These are phyloP conservation scores for Termitomyces bulborhizus DNA, from an alignment of 768 basidiomycete genomes.

Conservation along the genomic window DNA sequence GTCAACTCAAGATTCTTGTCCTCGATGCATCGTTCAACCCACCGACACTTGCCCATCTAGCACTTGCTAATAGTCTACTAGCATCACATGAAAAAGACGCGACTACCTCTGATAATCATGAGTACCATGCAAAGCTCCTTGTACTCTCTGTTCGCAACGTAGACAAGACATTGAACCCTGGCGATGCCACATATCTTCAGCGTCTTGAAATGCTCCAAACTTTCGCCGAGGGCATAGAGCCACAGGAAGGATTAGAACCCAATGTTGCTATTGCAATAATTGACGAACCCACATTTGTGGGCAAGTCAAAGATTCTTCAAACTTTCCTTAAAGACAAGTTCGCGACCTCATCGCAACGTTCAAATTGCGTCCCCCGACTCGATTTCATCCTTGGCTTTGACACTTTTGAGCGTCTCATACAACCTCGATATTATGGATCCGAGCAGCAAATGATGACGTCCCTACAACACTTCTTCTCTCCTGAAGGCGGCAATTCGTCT, in stretches of 20 bases:
- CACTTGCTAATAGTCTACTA: constrained; percentile 51
- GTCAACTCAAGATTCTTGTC: constrained; percentile 1
- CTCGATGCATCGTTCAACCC: constrained; percentile 92
- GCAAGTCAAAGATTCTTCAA: constrained; percentile 62
- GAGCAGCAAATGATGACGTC: constrained; percentile 46
- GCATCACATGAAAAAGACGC: constrained; percentile 5
- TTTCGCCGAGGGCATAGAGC: constrained; percentile 45
- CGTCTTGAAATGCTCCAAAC: constrained; percentile 83
- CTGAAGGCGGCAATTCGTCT: constrained; percentile 43
- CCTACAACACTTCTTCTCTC: constrained; percentile 53
- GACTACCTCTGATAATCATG: constrained; percentile 8
- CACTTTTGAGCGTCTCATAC: constrained; percentile 76
- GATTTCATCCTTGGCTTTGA: constrained; percentile 79
- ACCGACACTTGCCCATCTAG: constrained; percentile 79
- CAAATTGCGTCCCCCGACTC: constrained; percentile 31
- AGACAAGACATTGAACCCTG: constrained; percentile 68
- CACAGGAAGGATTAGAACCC: constrained; percentile 9
- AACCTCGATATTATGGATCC: constrained; percentile 67
- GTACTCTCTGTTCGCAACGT: constrained; percentile 83
- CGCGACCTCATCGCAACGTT: constrained; percentile 9
- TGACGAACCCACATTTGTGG: constrained; percentile 85
- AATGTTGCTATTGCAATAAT: constrained; percentile 78
- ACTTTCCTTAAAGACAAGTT: constrained; percentile 39
- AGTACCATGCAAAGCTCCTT: constrained; percentile 71
- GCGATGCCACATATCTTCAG: constrained; percentile 71